Evolutionary conservation across 1,139 yeast species (phyloP), one percentile per base, ranked within the genome.

Genomic region (Kodamaea suecica): DNA sequence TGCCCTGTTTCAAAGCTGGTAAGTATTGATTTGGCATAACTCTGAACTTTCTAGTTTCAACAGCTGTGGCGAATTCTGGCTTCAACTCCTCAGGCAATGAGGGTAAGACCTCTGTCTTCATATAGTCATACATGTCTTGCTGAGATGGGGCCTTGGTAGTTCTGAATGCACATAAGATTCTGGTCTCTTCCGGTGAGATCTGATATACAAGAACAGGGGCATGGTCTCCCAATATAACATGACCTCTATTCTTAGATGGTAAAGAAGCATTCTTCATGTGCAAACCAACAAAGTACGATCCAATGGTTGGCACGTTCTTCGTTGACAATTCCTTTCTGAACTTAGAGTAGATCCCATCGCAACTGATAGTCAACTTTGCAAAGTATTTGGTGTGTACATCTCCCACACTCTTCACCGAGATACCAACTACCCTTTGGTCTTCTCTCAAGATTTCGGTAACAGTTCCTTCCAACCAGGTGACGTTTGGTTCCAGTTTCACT

Each of bases 21-120:
- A 92, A 69, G 61, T 78, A 92, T 52, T 94, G 95, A 61, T 90
- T 90, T 32, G 99, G 97, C 97, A 92, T 92, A 31, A 86, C 76
- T 45, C 86, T 78, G 55, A 84, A 78, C 49, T 81, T 74, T 26
- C 70, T 69, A 6, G 55, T 42, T 17, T 53, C 57, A 27, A 70
- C 39, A 3, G 73, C 73, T 19, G 60, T 59, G 36, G 62, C 61
- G 54, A 92, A 86, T 8, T 94, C 72, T 6, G 95, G 85, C 45
- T 72, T 67, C 31, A 84, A 62, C 23, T 59, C 53, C 34, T 69
- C 58, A 10, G 99, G 98, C 36, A 92, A 60, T 33, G 72, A 64
- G 17, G 94, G 87, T 38, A 80, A 62, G 5, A 90, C 94, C 12
- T 70, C 63, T 6, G 67, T 53, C 35, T 60, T 57, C 52, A 92